phyloP scores from a whole-genome alignment of 2,329 filamentous ascomycete species.

The Aspergillus novofumigatus region DNA sequence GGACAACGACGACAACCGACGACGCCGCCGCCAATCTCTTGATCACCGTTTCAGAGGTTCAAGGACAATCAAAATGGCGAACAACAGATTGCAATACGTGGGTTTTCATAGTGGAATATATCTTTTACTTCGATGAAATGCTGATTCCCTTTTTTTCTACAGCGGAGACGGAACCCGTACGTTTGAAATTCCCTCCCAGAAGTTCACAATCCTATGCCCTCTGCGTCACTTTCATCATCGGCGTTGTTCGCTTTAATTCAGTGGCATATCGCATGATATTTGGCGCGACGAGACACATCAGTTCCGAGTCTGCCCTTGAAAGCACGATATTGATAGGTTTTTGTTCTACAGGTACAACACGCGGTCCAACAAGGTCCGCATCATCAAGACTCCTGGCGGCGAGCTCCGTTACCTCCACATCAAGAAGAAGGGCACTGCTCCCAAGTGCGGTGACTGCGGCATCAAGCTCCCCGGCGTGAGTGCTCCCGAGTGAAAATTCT shows the following conservation, averaged over 20 bases:
- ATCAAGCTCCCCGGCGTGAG: conserved; percentile 96
- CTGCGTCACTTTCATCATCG: conserved; percentile 15
- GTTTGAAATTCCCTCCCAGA: conserved; percentile 37
- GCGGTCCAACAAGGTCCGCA: conserved; percentile 90
- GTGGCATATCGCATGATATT: conserved; percentile 4
- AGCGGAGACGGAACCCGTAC: conserved; percentile 78
- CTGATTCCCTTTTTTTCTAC: conserved; percentile 27
- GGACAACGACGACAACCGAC: conserved; percentile 42
- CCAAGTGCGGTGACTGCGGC: conserved; percentile 99
- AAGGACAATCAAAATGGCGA: conserved; percentile 49
- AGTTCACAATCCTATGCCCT: conserved; percentile 15
- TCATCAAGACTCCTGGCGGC: conserved; percentile 95
- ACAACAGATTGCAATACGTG: conserved; percentile 51
- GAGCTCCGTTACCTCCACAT: conserved; percentile 95
- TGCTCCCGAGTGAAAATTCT: conserved; percentile 37
- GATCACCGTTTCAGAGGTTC: conserved; percentile 39
- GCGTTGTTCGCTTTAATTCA: conserved; percentile 13
- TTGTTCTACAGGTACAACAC: conserved; percentile 80
- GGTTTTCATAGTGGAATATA: conserved; percentile 20
- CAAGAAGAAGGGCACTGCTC: conserved; percentile 98
- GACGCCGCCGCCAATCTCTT: conserved; percentile 37
- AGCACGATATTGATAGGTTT: conserved; percentile 29
- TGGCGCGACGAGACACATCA: conserved; percentile 9
- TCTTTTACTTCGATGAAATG: conserved; percentile 8
- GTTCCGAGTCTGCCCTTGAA: background rate